These are phyloP conservation scores for Fusarium equiseti DNA, from an alignment of 2,329 filamentous ascomycete species.

Conservation along the genomic window DNA sequence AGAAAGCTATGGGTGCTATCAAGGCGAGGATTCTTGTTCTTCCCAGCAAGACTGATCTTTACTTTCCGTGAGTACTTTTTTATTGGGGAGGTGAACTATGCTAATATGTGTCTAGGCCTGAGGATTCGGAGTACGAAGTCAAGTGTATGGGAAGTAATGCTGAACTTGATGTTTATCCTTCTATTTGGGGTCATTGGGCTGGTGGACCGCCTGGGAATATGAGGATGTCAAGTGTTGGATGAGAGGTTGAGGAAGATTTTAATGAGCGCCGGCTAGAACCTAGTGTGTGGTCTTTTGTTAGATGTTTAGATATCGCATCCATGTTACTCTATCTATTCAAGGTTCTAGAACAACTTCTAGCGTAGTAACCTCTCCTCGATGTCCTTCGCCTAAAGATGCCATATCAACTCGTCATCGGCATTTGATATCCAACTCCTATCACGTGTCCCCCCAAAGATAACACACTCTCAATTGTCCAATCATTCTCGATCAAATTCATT, in stretches of 20 bases:
- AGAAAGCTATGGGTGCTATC: conserved; percentile 74
- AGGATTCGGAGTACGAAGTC: conserved; percentile 83
- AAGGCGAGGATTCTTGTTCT: conserved; percentile 79
- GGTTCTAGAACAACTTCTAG: too few species aligned
- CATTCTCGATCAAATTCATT: not conserved
- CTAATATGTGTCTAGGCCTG: conserved; percentile 60
- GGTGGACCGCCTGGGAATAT: conserved; percentile 78
- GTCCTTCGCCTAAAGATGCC: not conserved
- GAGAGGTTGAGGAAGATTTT: conserved; percentile 49
- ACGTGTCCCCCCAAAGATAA: conserved; percentile 6
- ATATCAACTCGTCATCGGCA: not conserved
- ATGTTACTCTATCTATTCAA: too few species aligned
- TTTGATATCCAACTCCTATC: conserved; percentile 1
- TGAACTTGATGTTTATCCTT: conserved; percentile 54
- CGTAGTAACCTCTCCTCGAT: too few species aligned
- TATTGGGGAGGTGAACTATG: not conserved
- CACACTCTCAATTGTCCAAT: conserved; percentile 6
- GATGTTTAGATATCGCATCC: too few species aligned
- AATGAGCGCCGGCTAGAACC: not conserved
- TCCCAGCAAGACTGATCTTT: conserved; percentile 79
- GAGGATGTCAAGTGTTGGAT: conserved; percentile 78
- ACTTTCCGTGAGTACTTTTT: conserved; percentile 68
- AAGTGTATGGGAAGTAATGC: conserved; percentile 55
- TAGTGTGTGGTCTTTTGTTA: too few species aligned
- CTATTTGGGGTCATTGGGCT: conserved; percentile 65